Evolutionary conservation across 176 grass and related monocot species (phyloP).

Genomic region (Eleusine indica): DNA sequence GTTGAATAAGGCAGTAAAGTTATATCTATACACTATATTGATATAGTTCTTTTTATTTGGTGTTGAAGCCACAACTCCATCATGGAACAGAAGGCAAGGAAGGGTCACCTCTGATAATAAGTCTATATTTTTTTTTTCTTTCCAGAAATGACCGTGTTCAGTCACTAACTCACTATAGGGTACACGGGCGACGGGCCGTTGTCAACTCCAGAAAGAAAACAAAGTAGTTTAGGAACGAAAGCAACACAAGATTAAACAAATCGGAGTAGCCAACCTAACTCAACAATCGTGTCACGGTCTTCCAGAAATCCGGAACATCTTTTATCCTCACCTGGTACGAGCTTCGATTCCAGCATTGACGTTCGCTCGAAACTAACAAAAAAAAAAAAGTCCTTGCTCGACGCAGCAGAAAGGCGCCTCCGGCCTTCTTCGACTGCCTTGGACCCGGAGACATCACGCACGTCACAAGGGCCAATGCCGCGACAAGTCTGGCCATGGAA

Average conservation of each 20-base stretch:
- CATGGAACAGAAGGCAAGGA: too few species aligned
- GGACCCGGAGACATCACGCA: constrained; percentile 31
- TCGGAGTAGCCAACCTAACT: constrained; percentile 32
- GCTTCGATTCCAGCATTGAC: constrained; percentile 25
- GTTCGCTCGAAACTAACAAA: constrained; percentile 8
- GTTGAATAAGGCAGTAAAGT: too few species aligned
- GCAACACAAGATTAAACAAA: constrained; percentile 1
- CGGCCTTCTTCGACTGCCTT: background rate
- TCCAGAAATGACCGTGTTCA: background rate
- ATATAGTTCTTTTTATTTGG: too few species aligned
- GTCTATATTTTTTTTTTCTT: background rate
- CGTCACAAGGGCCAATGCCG: constrained; percentile 35
- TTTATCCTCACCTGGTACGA: background rate
- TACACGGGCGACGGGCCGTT: background rate
- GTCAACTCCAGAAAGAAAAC: background rate
- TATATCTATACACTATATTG: too few species aligned
- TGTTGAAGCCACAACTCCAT: too few species aligned
- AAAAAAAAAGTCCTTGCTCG: background rate
- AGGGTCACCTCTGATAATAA: background rate
- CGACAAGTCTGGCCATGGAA: background rate
- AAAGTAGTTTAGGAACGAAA: background rate
- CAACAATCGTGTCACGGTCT: constrained; percentile 34
- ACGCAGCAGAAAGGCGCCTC: constrained; percentile 7
- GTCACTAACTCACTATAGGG: background rate
- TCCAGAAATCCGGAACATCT: constrained; percentile 14